phyloP scores from a whole-genome alignment of 2,329 filamentous ascomycete species.

The Ophiostoma montium region DNA sequence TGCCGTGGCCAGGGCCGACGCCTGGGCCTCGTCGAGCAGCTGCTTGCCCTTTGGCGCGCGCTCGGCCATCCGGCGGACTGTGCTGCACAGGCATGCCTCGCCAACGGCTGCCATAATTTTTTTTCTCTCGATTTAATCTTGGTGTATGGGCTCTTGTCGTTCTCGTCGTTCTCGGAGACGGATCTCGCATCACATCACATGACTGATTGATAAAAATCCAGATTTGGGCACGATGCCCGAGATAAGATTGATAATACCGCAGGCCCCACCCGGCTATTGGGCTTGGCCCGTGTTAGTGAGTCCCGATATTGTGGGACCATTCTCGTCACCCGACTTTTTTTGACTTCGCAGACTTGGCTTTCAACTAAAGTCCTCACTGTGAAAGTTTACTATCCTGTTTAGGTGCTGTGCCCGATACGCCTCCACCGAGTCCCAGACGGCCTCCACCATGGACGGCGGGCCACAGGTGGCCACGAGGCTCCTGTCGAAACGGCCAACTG shows the following conservation, averaged over 20 bases:
- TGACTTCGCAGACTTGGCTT: no score
- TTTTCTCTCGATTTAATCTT: no score
- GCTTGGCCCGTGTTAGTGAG: not conserved
- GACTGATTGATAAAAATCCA: not conserved
- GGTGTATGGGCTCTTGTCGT: no score
- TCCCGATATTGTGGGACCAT: not conserved
- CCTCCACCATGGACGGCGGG: not conserved
- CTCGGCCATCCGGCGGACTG: not conserved
- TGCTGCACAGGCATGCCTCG: not conserved
- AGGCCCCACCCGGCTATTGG: no score
- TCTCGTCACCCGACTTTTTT: no score
- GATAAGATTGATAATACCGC: slow-evolving; percentile 3
- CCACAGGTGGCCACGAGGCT: slow-evolving; percentile 8
- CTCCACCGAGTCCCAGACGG: slow-evolving; percentile 1
- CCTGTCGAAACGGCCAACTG: not conserved
- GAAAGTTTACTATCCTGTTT: slow-evolving; percentile 6
- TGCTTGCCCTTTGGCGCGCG: not conserved
- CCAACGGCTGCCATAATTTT: not conserved
- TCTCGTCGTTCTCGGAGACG: not conserved
- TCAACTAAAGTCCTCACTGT: slow-evolving; percentile 5
- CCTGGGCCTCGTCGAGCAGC: not conserved
- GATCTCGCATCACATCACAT: not conserved
- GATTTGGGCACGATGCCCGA: not conserved
- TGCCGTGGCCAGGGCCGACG: not conserved
- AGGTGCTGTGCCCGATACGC: not conserved